These are phyloP conservation scores for Cyamopsis tetragonoloba DNA, from an alignment of 306 rosid species.

Conservation along the genomic window DNA sequence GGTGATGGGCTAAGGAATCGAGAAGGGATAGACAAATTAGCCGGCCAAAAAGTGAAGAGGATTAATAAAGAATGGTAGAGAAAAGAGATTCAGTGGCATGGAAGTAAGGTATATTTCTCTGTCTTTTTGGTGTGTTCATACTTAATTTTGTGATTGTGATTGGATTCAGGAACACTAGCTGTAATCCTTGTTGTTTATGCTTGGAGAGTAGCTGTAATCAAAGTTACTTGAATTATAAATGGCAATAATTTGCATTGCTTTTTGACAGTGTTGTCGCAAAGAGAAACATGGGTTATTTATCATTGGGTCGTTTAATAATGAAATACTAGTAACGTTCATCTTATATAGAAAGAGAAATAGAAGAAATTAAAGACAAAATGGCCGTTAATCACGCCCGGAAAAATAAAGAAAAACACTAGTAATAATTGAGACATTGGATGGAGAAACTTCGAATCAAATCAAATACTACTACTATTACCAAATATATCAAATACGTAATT, in stretches of 20 bases:
- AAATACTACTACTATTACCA: too few relatives aligned
- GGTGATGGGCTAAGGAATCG: conserved; percentile 54
- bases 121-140: conserved; percentile 40
- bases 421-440: too few relatives aligned
- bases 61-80: conserved; percentile 17
- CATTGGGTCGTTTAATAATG: not conserved
- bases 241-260: not conserved
- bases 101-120: conserved; percentile 61
- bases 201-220: conserved; percentile 28
- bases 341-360: not conserved
- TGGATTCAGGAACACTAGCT: conserved; percentile 23
- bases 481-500: too few relatives aligned
- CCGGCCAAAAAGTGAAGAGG: conserved; percentile 73
- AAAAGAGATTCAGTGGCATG: conserved; percentile 34
- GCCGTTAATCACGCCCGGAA: not conserved
- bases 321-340: too few relatives aligned
- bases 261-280: conserved; percentile 11
- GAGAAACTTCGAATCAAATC: too few relatives aligned
- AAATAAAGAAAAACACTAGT: too few relatives aligned
- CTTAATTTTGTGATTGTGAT: conserved; percentile 14
- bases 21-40: conserved; percentile 36
- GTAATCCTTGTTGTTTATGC: not conserved
- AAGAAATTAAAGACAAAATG: not conserved
- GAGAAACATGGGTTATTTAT: not conserved
- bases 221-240: not conserved